Base-by-base conservation (phyloP, 805 yeast genomes). In the Tetrapisispora arboricola region DNA sequence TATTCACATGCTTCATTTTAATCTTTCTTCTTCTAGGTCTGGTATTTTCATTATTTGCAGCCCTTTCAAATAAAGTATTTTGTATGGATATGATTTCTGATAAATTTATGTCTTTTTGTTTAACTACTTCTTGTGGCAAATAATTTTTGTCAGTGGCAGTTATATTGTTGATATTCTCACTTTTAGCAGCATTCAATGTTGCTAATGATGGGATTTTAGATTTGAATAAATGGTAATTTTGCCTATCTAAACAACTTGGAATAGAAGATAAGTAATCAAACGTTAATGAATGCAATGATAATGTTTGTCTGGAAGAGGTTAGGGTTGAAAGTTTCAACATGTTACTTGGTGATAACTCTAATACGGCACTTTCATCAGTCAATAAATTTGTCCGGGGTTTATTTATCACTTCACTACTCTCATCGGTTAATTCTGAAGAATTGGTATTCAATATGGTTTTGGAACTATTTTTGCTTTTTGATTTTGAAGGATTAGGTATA, bases 241-340 rank as follows among this genome's bases (percentile, higher is more conserved):
- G 62, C 44, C 61, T 58, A 45, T 60, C 64, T 28, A 62, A 36
- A 42, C 63, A 58, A 10, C 63, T 61, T 11, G 56, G 59, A 20
- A 59, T 57, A 9, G 56, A 49, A 25, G 50, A 68, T 63, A 53
- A 70, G 67, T 40, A 63, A 69, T 17, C 60, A 69, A 30, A 63
- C 9, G 52, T 51, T 1, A 84, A 78, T 1, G 84, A 71, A 20
- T 73, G 69, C 36, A 90, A 60, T n/a, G 84, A 76, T 45, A 90
- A 67, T 0, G 96, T 84, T 49, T 84, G 86, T 47, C 96, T 73
- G 2, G 90, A 78, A 13, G 80, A 75, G 36, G 77, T 73, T 44
- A 90, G 65, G 4, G 84, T 72, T 1, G 83, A 72, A 12, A 88
- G 67, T 52, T 81, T 71, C 55, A 78, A 67, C 70, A 79, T 72